Evolutionary conservation across 139 green algal genomes (phyloP).

Genomic region (Pleodorina starrii): DNA sequence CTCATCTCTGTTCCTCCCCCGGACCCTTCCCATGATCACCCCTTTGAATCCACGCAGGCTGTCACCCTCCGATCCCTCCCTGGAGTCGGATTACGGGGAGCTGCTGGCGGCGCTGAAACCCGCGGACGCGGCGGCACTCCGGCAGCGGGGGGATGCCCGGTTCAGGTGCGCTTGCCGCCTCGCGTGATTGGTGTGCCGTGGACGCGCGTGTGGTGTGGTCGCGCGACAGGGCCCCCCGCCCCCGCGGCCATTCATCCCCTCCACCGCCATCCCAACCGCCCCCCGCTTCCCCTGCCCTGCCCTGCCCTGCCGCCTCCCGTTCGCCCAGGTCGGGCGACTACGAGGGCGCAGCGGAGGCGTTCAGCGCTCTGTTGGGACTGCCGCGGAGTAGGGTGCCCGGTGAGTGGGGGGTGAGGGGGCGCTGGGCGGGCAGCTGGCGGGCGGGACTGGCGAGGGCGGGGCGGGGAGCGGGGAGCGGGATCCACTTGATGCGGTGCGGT

Average conservation of each 20-base stretch:
- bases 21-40: neutral
- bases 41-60: neutral
- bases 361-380: constrained; percentile 52
- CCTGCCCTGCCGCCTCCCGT: no score
- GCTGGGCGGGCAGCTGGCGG: neutral
- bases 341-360: constrained; percentile 60
- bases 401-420: constrained; percentile 9
- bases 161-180: constrained; percentile 55
- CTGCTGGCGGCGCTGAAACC: constrained; percentile 51
- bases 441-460: no score
- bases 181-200: no score
- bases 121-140: constrained; percentile 40
- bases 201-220: no score
- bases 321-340: constrained; percentile 48
- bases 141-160: constrained; percentile 53
- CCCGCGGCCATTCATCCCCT: no score
- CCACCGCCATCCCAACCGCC: no score
- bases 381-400: constrained; percentile 25
- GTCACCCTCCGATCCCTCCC: neutral
- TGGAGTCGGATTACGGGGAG: constrained; percentile 56
- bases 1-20: neutral
- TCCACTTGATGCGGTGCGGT: no score
- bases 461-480: no score
- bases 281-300: no score
- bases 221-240: no score